Percentiles rank a stretch among this genome's conserved stretches.
Evolutionary conservation across 1,284 basidiomycete species (phyloP).

Genomic region (Volvariella surrecta): DNA sequence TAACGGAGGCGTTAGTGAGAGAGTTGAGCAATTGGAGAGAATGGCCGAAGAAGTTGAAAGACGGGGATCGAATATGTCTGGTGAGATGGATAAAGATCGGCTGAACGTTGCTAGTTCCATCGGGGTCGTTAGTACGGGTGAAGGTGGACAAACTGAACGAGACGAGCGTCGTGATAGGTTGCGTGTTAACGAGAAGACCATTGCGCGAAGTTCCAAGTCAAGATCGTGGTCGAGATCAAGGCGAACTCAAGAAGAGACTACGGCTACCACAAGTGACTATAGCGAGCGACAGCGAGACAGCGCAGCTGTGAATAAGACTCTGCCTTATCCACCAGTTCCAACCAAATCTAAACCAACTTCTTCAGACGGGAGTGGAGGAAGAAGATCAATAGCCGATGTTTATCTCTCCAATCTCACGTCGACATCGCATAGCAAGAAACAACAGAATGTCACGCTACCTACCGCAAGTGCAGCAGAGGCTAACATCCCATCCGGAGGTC

Average conservation of each 20-base stretch:
- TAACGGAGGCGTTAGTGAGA: conserved; percentile 35
- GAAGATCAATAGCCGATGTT: not conserved
- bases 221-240: conserved; percentile 8
- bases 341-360: conserved; percentile 18
- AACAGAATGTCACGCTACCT: no score
- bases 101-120: conserved; percentile 6
- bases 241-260: no score
- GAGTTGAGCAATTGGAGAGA: conserved; percentile 56
- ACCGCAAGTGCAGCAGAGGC: no score
- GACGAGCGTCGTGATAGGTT: conserved; percentile 13
- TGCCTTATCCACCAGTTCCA: conserved; percentile 47
- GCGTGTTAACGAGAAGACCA: conserved; percentile 6
- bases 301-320: conserved; percentile 38
- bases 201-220: conserved; percentile 1
- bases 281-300: conserved; percentile 6
- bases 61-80: conserved; percentile 28
- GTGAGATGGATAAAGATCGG: conserved; percentile 26
- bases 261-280: no score
- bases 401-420: not conserved
- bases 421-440: conserved; percentile 2
- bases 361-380: not conserved
- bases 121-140: conserved; percentile 1
- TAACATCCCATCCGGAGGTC: not conserved
- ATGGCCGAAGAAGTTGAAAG: conserved; percentile 50
- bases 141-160: conserved; percentile 5